A percentile compares a stretch with the other conserved stretches of the same genome.
These are phyloP conservation scores for Vachellia pachyceras DNA, from an alignment of 306 rosid genomes.

Conservation along the genomic window DNA sequence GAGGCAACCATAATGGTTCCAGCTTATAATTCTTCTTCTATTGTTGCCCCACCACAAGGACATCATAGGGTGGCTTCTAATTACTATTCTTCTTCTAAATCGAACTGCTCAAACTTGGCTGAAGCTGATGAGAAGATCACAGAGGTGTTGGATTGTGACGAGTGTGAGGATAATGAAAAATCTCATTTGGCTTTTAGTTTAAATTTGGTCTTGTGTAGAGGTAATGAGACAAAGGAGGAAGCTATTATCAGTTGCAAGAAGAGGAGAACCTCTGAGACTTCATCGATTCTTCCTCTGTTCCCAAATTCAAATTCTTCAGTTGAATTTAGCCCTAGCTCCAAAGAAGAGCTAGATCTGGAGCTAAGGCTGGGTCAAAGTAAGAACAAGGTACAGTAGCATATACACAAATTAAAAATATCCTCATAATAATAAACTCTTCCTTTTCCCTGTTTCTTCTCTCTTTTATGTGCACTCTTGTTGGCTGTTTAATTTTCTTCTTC, in stretches of 20 bases:
- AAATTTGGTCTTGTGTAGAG: constrained; percentile 43
- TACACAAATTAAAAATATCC: constrained; percentile 24
- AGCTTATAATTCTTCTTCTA: constrained; percentile 15
- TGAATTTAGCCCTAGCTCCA: constrained; percentile 43
- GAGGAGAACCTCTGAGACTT: constrained; percentile 51
- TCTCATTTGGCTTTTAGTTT: constrained; percentile 41
- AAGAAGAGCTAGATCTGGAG: constrained; percentile 56
- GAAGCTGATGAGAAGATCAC: constrained; percentile 48
- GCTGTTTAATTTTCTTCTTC: constrained; percentile 29
- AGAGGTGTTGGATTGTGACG: constrained; percentile 43
- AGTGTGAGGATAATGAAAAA: constrained; percentile 20
- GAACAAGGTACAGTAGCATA: constrained; percentile 45
- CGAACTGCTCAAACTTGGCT: constrained; percentile 47
- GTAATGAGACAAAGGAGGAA: constrained; percentile 37
- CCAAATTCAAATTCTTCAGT: constrained; percentile 44
- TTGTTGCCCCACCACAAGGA: not conserved
- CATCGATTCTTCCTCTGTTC: constrained; percentile 50
- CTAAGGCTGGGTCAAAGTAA: constrained; percentile 50
- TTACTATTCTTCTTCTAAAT: constrained; percentile 37
- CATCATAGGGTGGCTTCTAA: not conserved
- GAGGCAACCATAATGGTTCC: not conserved
- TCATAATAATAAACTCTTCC: constrained; percentile 13
- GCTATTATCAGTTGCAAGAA: constrained; percentile 53
- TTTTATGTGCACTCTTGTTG: constrained; percentile 39
- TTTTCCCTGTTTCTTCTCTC: constrained; percentile 8